These are phyloP conservation scores for Geosmithia morbida DNA, from an alignment of 2,329 filamentous ascomycete genomes.

Conservation along the genomic window DNA sequence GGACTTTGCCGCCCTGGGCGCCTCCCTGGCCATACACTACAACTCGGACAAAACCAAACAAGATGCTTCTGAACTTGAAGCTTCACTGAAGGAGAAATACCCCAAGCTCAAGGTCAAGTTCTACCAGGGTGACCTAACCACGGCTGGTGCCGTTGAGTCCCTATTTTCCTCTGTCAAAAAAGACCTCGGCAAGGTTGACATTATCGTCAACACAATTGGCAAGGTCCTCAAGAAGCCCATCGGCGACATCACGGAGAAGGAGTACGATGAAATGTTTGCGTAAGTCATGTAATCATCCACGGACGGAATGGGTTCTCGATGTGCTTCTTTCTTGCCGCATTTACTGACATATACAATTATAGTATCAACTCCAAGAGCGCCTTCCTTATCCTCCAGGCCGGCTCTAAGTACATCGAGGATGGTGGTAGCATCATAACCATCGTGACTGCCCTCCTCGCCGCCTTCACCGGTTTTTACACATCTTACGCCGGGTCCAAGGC, in stretches of 20 bases:
- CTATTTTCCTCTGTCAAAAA: conserved; percentile 23
- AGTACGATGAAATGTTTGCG: conserved; percentile 33
- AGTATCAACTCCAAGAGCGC: conserved; percentile 30
- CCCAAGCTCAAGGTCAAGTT: conserved; percentile 18
- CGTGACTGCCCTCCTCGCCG: conserved; percentile 26
- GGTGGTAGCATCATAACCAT: conserved; percentile 32
- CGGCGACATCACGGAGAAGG: conserved; percentile 23
- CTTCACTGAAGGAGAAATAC: conserved; percentile 17
- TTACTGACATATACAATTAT: conserved; percentile 1
- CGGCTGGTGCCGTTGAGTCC: conserved; percentile 19
- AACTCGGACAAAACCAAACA: conserved; percentile 20
- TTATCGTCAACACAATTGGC: conserved; percentile 34
- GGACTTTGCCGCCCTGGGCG: conserved; percentile 39
- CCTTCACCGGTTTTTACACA: conserved; percentile 29
- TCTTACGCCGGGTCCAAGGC: conserved; percentile 28
- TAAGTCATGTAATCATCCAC: conserved; percentile 9
- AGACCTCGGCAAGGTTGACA: conserved; percentile 29
- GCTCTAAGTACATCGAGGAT: conserved; percentile 22
- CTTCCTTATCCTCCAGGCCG: conserved; percentile 29
- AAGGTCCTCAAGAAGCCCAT: conserved; percentile 33
- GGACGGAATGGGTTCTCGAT: not conserved
- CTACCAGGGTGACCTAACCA: conserved; percentile 27
- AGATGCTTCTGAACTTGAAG: conserved; percentile 18
- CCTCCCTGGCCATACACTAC: conserved; percentile 46
- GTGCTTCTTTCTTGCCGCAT: not conserved